Evolutionary conservation across 495 filamentous ascomycete genomes (phyloP), one percentile per base, ranked within the genome.

Genomic region (Talaromyces liani): DNA sequence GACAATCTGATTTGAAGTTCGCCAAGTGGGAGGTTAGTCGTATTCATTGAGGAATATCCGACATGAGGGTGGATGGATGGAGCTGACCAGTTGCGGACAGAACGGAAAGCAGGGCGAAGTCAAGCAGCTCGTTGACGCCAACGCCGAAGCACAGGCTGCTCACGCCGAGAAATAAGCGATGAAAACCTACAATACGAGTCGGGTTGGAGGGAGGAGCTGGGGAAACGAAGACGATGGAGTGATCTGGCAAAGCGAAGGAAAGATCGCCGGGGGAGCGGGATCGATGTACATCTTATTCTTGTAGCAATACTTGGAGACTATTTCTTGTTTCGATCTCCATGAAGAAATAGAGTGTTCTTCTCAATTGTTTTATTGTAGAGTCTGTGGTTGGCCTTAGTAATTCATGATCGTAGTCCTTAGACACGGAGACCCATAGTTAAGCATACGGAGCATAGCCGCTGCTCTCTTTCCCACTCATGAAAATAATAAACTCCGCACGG

Each of bases 21-120:
- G 87, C 93, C 63, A 96, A 95, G 84, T 99, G 94, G 94, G 83
- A 91, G 85, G 94, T 99, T 73, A 85, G 90, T 87, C 33, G 12
- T 36, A 31, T 31, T 31, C 29, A 31, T 31, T 31, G 29, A 31
- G 29, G 29, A 6, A 31, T 31, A 31, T 31, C 5, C 29, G 6
- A 4, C 7, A 7, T 27, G 29, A 31, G 29, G 6, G 29, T 31
- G 29, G 29, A 31, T 31, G 29, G 8, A 4, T 5, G 33, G 57
- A 18, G 60, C 60, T 62, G 29, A 62, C 29, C 29, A 36, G 45
- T n/a, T 56, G 67, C 63, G 63, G 65, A 77, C 73, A 98, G 94
- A 89, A 91, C 80, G 95, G 94, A 81, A 98, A 97, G 85, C 92
- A 96, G 81, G 89, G 92, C 77, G 93, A 97, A 25, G 75, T 82